Base-by-base conservation (phyloP, 768 basidiomycete genomes). In the Postia placenta region DNA sequence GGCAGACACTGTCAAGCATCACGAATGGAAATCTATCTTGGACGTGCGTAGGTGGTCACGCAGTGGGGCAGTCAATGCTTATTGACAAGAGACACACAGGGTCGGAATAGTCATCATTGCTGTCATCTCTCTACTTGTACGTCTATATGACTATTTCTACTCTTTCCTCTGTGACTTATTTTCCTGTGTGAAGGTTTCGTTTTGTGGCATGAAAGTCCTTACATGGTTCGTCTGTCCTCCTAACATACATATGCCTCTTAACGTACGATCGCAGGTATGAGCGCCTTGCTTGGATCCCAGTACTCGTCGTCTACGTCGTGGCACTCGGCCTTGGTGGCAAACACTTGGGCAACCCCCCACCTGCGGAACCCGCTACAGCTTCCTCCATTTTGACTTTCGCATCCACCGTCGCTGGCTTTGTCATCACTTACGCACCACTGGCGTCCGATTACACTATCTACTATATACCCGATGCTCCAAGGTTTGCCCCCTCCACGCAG, bases 51-150 rank as follows among this genome's bases (percentile, higher is more conserved):
- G 11, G 24, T 4, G 17, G 39, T 24, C 37, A 11, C 23, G 5
- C 24, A n/a, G 11, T 5, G 26, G 12, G 4, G 11, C 14, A 3
- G 17, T 14, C 20, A 27, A 7, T 17, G 4, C 7, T 40, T 15
- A 38, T 40, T 48, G 11, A 45, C 28, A 33, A 42, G 14, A 1
- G 26, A 47, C 37, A 44, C 25, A 24, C 52, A 87, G 84, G 44
- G 81, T 93, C 23, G 91, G 91, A 2, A 92, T 92, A 47, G 83
- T 90, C 26, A 80, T 93, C 44, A 81, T 92, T 36, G 75, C 78
- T 0, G 51, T 85, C 25, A 69, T 88, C 26, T 83, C 87, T 2
- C 75, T 92, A 25, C 52, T 85, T 20, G 70, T 80, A 60, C 49
- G 69, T 72, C 19, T n/a, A n/a, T n/a, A n/a, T n/a, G n/a, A n/a